A percentile compares a stretch with the other conserved stretches of the same genome.
Conservation (phyloP, 139 green algal species). For the Haematococcus lacustris region DNA sequence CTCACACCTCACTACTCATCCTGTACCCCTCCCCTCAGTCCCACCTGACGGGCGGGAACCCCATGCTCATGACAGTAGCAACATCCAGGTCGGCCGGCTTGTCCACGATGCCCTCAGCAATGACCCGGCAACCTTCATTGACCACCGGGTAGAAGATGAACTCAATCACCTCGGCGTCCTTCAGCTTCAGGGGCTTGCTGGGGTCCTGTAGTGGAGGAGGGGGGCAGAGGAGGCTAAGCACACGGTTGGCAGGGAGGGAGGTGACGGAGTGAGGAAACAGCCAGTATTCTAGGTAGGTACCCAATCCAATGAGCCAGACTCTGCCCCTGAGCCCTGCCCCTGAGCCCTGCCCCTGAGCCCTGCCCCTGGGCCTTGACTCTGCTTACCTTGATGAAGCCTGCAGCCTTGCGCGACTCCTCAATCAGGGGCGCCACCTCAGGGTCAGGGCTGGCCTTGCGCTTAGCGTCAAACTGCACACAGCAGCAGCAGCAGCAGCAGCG, state of each 20-base stretch:
- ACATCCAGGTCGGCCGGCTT: slow-evolving; percentile 94
- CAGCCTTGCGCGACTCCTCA: slow-evolving; percentile 12
- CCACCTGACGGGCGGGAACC: slow-evolving; percentile 75
- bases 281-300: too few relatives aligned
- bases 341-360: too few relatives aligned
- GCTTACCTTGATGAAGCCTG: slow-evolving; percentile 10
- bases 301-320: too few relatives aligned
- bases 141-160: slow-evolving; percentile 96
- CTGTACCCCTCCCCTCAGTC: too few relatives aligned
- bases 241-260: background rate
- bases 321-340: too few relatives aligned
- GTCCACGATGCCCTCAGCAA: slow-evolving; percentile 91
- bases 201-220: slow-evolving; percentile 11
- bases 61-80: slow-evolving; percentile 93
- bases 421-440: slow-evolving; percentile 65
- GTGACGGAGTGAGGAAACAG: background rate
- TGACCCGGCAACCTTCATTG: slow-evolving; percentile 65
- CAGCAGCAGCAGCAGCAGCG: background rate
- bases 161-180: slow-evolving; percentile 84
- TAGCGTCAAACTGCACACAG: slow-evolving; percentile 41
- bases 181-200: slow-evolving; percentile 35
- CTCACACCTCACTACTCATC: too few relatives aligned
- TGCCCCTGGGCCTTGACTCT: too few relatives aligned
- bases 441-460: slow-evolving; percentile 66
- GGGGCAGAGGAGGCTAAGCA: background rate